A percentile compares a stretch with the other conserved stretches of the same genome.
Evolutionary conservation across 345 rosid genomes (phyloP).

Genomic region (Eucalyptus regnans): DNA sequence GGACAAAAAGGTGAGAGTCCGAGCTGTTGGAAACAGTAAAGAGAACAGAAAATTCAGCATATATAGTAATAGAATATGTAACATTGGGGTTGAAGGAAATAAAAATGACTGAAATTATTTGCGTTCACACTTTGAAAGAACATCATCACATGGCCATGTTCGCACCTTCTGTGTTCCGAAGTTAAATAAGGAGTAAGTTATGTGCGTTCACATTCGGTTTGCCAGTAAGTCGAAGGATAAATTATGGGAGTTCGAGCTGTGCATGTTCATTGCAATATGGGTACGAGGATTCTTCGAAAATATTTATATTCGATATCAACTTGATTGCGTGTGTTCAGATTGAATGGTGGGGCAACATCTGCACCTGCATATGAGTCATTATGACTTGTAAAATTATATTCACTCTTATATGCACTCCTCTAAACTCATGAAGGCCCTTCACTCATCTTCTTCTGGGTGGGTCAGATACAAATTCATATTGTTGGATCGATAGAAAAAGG

Average conservation of each 20-base stretch:
- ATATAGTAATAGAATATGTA: not conserved
- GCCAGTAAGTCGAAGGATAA: not conserved
- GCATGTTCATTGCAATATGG: not conserved
- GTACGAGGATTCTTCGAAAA: not conserved
- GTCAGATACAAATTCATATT: not conserved
- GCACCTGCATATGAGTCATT: not conserved
- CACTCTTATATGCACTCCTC: not conserved
- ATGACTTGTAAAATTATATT: not conserved
- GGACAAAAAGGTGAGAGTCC: not conserved
- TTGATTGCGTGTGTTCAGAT: not conserved
- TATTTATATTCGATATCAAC: not conserved
- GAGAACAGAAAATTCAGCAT: not conserved
- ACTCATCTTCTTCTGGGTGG: not conserved
- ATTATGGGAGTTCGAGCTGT: not conserved
- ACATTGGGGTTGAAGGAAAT: not conserved
- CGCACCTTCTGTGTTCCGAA: not conserved
- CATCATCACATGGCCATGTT: not conserved
- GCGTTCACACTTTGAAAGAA: not conserved
- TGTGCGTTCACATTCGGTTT: not conserved
- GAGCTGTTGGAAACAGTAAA: not conserved
- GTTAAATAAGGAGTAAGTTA: not conserved
- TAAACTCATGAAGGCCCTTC: not conserved
- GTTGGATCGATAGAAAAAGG: not conserved
- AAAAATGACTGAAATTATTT: not conserved
- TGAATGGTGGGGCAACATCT: not conserved